Evolutionary conservation across 805 yeast genomes (phyloP), one percentile per base, ranked within the genome.

Genomic region (Ascoidea tarda): DNA sequence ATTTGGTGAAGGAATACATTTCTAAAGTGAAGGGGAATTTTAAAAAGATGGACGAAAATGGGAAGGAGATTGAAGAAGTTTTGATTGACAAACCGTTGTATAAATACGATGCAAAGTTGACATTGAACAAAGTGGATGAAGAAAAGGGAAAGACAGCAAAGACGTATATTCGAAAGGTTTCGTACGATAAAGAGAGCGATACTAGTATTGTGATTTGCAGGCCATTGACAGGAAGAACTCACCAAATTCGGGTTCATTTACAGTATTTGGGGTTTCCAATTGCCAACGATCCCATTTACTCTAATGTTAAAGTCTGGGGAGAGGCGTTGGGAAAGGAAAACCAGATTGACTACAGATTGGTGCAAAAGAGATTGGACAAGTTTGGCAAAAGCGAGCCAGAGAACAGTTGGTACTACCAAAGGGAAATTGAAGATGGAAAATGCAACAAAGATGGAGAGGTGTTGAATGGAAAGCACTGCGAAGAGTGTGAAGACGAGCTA

Each of bases 221-320:
- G 58, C 99, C 99, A 1, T 68, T 76, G 16, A 91, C 99, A 0
- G 99, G 99, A 0, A 74, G 99, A 62, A 88, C 97, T 0, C 99
- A 91, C 65, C 99, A 91, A 64, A 89, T 93, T 50, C 72, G 99
- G 55, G 96, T 93, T 0, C 99, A 93, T 69, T 68, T 93, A 53
- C 96, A 90, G 66, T 84, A 74, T 58, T 59, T 93, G n/a, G 97
- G 97, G 0, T 76, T 72, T 62, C 96, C 98, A 0, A 91, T 91
- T 49, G 88, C 86, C 3, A 90, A 91, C 63, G 99, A 91, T 65
- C 97, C 97, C 0, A 73, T 90, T 1, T 91, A 87, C 62, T 77
- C 86, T 6, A 81, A 81, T 57, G 75, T 72, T 16, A 62, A 63
- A 16, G 78, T 38, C 8, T 38, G 44, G 44, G 44, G 44, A 38